phyloP scores from a whole-genome alignment of 345 rosid genomes.

The Brassica nigra region DNA sequence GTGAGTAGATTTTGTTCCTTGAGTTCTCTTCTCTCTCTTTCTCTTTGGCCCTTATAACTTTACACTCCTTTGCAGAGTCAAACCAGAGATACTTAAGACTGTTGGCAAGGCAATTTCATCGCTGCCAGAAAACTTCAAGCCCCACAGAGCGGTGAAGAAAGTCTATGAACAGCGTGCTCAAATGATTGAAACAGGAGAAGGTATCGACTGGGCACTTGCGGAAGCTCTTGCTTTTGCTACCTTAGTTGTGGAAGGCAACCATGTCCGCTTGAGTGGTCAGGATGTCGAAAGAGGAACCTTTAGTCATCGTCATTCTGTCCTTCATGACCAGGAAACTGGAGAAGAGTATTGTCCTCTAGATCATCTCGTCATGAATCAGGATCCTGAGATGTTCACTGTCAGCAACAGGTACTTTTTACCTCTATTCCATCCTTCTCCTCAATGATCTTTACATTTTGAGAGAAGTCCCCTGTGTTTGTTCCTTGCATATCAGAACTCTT shows the following conservation, averaged over 20 bases:
- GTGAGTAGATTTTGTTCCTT: slow-evolving; percentile 38
- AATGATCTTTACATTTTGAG: not conserved
- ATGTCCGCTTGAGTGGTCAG: slow-evolving; percentile 87
- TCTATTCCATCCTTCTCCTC: not conserved
- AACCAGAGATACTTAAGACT: slow-evolving; percentile 80
- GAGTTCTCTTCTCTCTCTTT: not conserved
- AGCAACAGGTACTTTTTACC: slow-evolving; percentile 62
- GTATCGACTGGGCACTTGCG: slow-evolving; percentile 85
- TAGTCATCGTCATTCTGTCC: slow-evolving; percentile 74
- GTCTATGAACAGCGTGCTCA: slow-evolving; percentile 74
- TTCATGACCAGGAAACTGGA: slow-evolving; percentile 82
- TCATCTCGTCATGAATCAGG: slow-evolving; percentile 64
- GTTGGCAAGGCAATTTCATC: slow-evolving; percentile 74
- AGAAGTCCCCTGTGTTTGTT: not conserved
- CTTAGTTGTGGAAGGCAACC: slow-evolving; percentile 80
- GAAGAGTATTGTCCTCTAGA: slow-evolving; percentile 76
- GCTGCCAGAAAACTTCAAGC: slow-evolving; percentile 71
- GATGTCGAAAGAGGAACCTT: slow-evolving; percentile 93
- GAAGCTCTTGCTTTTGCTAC: slow-evolving; percentile 87
- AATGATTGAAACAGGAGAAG: slow-evolving; percentile 81
- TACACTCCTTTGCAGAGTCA: slow-evolving; percentile 54
- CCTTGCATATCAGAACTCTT: not conserved
- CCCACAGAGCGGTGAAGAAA: slow-evolving; percentile 77
- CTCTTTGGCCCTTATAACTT: not conserved
- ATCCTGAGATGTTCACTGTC: slow-evolving; percentile 84